A percentile compares a stretch with the other conserved stretches of the same genome.
Conservation (phyloP, 1,139 yeast genomes). For the Suhomyces kunorum region DNA sequence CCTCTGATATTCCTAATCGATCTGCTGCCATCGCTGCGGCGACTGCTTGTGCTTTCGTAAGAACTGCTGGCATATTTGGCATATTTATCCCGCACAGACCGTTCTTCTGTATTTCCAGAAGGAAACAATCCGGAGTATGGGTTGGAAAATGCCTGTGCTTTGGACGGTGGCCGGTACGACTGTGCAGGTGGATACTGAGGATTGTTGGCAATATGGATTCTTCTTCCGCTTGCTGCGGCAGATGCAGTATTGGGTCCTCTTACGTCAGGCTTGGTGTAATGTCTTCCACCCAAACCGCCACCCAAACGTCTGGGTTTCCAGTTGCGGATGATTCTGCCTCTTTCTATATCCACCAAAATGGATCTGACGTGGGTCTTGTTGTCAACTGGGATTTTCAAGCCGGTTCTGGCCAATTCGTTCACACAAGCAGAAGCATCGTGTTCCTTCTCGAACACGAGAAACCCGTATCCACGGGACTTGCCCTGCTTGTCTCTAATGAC, state of each 20-base stretch:
- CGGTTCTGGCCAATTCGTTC: constrained; percentile 58
- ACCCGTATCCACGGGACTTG: constrained; percentile 81
- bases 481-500: constrained; percentile 62
- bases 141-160: constrained; percentile 1
- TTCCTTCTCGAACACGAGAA: constrained; percentile 67
- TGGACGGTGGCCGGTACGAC: constrained; percentile 5
- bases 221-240: constrained; percentile 52
- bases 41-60: constrained; percentile 7
- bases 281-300: constrained; percentile 68
- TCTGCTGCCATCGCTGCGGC: constrained; percentile 16
- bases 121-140: background rate
- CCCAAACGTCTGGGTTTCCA: constrained; percentile 82
- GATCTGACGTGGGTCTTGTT: constrained; percentile 21
- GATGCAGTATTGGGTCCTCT: constrained; percentile 49
- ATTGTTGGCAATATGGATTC: constrained; percentile 25
- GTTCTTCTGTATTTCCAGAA: constrained; percentile 9
- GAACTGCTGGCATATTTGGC: constrained; percentile 28
- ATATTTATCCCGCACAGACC: constrained; percentile 34
- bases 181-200: constrained; percentile 11
- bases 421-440: constrained; percentile 60
- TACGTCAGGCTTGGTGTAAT: constrained; percentile 41
- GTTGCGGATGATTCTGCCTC: constrained; percentile 71
- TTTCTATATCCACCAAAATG: constrained; percentile 76
- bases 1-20: constrained; percentile 29
- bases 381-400: constrained; percentile 31